These are phyloP conservation scores for Magnaporthiopsis poae DNA, from an alignment of 2,329 filamentous ascomycete species.

Conservation along the genomic window DNA sequence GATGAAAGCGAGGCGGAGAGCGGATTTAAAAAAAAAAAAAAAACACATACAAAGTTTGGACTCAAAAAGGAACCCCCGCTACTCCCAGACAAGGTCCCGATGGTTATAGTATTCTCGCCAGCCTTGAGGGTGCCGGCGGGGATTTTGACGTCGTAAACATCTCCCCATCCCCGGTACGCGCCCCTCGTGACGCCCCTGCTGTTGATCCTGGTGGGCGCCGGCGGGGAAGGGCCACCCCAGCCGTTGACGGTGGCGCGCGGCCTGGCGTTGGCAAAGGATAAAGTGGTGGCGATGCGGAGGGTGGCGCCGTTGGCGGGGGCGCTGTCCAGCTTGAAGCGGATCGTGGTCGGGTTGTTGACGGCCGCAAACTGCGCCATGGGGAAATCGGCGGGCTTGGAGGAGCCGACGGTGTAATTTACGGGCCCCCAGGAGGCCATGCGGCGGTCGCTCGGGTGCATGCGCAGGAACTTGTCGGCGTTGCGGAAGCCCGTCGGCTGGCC, in stretches of 20 bases:
- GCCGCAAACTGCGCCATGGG: slow-evolving; percentile 58
- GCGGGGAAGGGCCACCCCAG: slow-evolving; percentile 37
- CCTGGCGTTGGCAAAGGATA: slow-evolving; percentile 50
- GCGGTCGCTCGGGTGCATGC: slow-evolving; percentile 50
- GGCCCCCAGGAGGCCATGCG: slow-evolving; percentile 55
- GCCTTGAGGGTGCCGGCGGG: slow-evolving; percentile 47
- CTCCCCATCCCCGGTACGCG: slow-evolving; percentile 53
- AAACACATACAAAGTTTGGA: slow-evolving; percentile 1
- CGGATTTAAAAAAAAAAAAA: background rate
- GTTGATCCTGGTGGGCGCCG: slow-evolving; percentile 52
- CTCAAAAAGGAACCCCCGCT: background rate
- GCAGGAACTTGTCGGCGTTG: slow-evolving; percentile 56
- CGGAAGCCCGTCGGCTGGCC: slow-evolving; percentile 54
- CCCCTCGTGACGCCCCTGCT: slow-evolving; percentile 56
- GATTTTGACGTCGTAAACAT: slow-evolving; percentile 54
- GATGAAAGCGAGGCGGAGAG: background rate
- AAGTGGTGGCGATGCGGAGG: slow-evolving; percentile 54
- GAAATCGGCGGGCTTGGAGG: slow-evolving; percentile 40
- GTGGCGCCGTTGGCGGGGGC: slow-evolving; percentile 43
- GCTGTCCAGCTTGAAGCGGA: slow-evolving; percentile 46
- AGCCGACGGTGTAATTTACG: slow-evolving; percentile 51
- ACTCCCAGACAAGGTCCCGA: slow-evolving; percentile 20
- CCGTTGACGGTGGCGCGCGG: slow-evolving; percentile 49
- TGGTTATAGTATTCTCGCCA: slow-evolving; percentile 55
- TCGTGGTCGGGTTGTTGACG: slow-evolving; percentile 50